Evolutionary conservation across 495 filamentous ascomycete genomes (phyloP), one percentile per base, ranked within the genome.

Genomic region (Aspergillus hancockii): DNA sequence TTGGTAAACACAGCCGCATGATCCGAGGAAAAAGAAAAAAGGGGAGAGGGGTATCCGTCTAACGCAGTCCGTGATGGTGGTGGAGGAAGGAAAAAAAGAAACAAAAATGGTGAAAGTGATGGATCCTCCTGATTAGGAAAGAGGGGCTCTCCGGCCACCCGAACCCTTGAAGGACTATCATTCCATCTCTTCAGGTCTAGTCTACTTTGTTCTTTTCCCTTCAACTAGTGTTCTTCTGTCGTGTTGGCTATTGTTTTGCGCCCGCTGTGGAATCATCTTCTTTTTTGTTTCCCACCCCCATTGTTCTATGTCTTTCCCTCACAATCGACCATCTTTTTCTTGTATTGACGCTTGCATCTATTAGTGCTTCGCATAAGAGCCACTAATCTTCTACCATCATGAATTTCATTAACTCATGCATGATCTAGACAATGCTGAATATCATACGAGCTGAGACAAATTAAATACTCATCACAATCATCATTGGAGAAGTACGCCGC

Each of bases 1-100:
- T 62, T 62, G 63, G 62, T 49, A 64, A 63, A 66, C 67, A 69
- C 62, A 64, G 63, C 62, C 62, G 61, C 67, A 61, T 22, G 16
- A 56, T 54, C 58, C 50, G 57, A 46, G 34, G 32, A 21, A 63
- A 23, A 46, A 19, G 36, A 46, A 51, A 32, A 49, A 16, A 32
- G 30, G 52, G 45, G 40, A 57, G 38, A 53, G 40, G 57, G 28
- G 49, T 52, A 58, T 19, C 40, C 16, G 41, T 19, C 25, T 19
- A 55, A 34, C 40, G 14, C 40, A 36, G 36, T 51, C 12, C 19
- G 23, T 13, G 13, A 36, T 36, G 40, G 32, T 21, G 18, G 19
- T 19, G n/a, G 30, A 12, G 18, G 10, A 41, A 40, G 51, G n/a
- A 22, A 19, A 23, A 23, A 30, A 52, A 31, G 50, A 52, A 28